Base-by-base conservation (phyloP, 202 grass and related monocot genomes). In the Carex arenaria region DNA sequence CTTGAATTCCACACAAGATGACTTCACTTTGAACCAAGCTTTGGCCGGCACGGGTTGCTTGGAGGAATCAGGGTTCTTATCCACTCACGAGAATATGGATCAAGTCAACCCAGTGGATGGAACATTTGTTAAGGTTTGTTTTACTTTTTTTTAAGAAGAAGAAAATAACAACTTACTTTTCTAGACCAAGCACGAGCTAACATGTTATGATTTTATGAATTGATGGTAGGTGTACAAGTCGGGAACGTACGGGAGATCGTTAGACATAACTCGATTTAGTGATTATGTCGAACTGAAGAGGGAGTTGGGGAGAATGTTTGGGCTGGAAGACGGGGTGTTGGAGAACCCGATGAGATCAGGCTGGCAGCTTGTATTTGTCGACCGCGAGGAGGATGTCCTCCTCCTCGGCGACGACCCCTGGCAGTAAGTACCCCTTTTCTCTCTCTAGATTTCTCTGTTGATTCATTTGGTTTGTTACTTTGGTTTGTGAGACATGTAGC, bases 301-400 rank as follows among this genome's bases (percentile, higher is more conserved):
- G 4, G 96, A 96, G 85, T 88, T 99, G 66, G 96, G 91, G 89
- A 78, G 52, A 69, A 88, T 99, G 80, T 99, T 99, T 72, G 96
- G 93, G 83, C 88, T 99, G 9, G 89, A 94, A 53, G 80, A 67
- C 12, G 86, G 88, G 78, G 89, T 95, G 79, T 89, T 99, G 91
- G 96, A 99, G 55, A 91, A 99, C 89, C 93, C 91, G 82, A 54
- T 82, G 79, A 99, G 96, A 99, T 99, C 96, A 99, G 96, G 96
- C 96, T 99, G 96, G 96, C 96, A 99, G 96, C 96, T 99, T 99
- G 96, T 94, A 94, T 99, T 93, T 81, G 86, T 96, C 80, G 96
- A 99, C 71, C 80, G 74, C 70, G 96, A 99, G 87, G 86, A 88
- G 55, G 96, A 99, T 80, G 79, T 94, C 84, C 96, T 99, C 90